phyloP scores from a whole-genome alignment of 306 rosid species.

The Leucaena leucocephala region DNA sequence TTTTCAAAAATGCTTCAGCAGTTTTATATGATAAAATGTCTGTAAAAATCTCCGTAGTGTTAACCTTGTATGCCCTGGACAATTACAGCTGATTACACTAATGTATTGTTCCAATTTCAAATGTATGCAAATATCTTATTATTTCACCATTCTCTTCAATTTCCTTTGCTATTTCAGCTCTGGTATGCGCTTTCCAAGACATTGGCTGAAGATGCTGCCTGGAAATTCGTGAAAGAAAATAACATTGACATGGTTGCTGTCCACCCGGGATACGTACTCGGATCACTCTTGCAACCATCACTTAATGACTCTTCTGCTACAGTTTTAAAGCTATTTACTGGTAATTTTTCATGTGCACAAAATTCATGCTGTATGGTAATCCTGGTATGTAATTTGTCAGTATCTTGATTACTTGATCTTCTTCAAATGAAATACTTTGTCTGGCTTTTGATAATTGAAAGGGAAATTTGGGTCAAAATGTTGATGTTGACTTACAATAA shows the following conservation, averaged over 20 bases:
- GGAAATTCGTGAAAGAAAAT: constrained; percentile 75
- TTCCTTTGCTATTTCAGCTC: constrained; percentile 42
- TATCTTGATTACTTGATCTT: constrained; percentile 12
- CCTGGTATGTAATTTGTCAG: constrained; percentile 11
- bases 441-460: neutral
- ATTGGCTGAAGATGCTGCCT: constrained; percentile 83
- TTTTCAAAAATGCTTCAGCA: constrained; percentile 5
- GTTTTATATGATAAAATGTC: neutral
- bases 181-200: constrained; percentile 89
- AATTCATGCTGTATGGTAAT: neutral
- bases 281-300: constrained; percentile 82
- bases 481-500: neutral
- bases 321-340: constrained; percentile 57
- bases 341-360: constrained; percentile 38
- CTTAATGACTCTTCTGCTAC: constrained; percentile 71
- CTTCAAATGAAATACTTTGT: neutral
- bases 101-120: constrained; percentile 14
- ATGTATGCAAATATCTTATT: neutral
- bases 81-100: neutral
- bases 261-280: constrained; percentile 74
- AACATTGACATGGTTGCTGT: constrained; percentile 73
- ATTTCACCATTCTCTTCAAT: constrained; percentile 8
- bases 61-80: neutral
- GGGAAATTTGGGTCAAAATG: neutral
- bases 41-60: neutral